Evolutionary conservation across 495 filamentous ascomycete genomes (phyloP), one percentile per base, ranked within the genome.

Genomic region (Talaromyces wortmannii): DNA sequence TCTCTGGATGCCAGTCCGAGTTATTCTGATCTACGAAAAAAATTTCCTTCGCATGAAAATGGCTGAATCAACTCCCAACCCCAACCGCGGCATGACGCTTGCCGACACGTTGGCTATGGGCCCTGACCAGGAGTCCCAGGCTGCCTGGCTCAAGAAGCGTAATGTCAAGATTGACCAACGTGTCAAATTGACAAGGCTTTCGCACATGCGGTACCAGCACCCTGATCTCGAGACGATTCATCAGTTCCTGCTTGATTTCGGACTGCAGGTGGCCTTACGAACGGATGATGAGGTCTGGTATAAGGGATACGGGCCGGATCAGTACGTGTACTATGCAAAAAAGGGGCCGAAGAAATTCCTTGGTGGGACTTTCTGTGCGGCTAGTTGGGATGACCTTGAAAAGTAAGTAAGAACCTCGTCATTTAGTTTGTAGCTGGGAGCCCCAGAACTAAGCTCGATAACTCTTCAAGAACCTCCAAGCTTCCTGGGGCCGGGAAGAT

Each of bases 241-340:
- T 3, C 61, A 55, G 4, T 79, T 78, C 48, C 55, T 78, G 31
- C 6, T 29, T 64, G 81, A 84, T 66, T 86, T 86, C 64, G 82
- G 83, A 55, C 78, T 86, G 62, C 61, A 61, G 10, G 69, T 77
- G 36, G 64, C 65, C 5, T 71, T 73, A 45, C 63, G 64, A 45
- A 61, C 74, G 2, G 72, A 75, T 23, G 67, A 76, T 49, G 75
- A 74, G 50, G 75, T 81, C 10, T 85, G 78, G 70, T 84, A 73
- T 66, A 71, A 80, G 29, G 82, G 83, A 6, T 83, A 83, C 61
- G 81, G 83, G 6, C 66, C 65, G n/a, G 81, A 85, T 50, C 82
- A 79, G 13, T 85, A 80, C 58, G 67, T 83, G 6, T 69, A 82
- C 31, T 78, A 75, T 56, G 69, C 76, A 45, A 66, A 64, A 23